Evolutionary conservation across 768 basidiomycete genomes (phyloP).

Genomic region (Pisolithus sp.): DNA sequence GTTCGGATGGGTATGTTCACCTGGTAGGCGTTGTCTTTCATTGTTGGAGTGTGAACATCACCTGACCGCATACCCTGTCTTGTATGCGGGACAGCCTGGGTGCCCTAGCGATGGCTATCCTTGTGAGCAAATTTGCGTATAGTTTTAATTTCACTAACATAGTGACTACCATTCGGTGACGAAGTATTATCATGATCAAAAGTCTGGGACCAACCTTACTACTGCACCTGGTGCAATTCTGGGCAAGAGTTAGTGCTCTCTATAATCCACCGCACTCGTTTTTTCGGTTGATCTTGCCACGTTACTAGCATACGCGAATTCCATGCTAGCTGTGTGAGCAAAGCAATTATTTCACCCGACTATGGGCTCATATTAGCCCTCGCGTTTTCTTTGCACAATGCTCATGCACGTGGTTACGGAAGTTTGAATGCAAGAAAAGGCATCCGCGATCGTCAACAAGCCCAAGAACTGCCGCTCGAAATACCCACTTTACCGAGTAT

Average conservation of each 20-base stretch:
- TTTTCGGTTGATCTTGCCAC: not conserved
- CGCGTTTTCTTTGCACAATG: too few species aligned
- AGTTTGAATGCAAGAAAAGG: too few species aligned
- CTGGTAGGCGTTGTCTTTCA: constrained; percentile 8
- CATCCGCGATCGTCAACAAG: too few species aligned
- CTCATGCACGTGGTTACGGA: too few species aligned
- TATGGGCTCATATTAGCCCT: too few species aligned
- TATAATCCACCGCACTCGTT: not conserved
- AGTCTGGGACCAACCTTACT: not conserved
- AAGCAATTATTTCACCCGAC: too few species aligned
- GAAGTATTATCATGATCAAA: constrained; percentile 11
- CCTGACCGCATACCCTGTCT: too few species aligned
- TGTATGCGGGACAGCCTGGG: constrained; percentile 4
- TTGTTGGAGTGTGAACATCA: not conserved
- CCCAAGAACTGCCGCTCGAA: too few species aligned
- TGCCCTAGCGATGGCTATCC: constrained; percentile 4
- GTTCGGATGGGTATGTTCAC: constrained; percentile 15
- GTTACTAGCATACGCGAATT: constrained; percentile 16
- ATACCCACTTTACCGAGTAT: too few species aligned
- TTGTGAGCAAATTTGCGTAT: constrained; percentile 5
- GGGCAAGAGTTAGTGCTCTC: constrained; percentile 7
- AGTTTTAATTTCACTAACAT: not conserved
- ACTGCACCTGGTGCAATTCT: constrained; percentile 9
- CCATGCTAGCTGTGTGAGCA: constrained; percentile 21
- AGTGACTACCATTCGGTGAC: not conserved